These are phyloP conservation scores for Candida mattraensis DNA, from an alignment of 805 yeast species.

Conservation along the genomic window DNA sequence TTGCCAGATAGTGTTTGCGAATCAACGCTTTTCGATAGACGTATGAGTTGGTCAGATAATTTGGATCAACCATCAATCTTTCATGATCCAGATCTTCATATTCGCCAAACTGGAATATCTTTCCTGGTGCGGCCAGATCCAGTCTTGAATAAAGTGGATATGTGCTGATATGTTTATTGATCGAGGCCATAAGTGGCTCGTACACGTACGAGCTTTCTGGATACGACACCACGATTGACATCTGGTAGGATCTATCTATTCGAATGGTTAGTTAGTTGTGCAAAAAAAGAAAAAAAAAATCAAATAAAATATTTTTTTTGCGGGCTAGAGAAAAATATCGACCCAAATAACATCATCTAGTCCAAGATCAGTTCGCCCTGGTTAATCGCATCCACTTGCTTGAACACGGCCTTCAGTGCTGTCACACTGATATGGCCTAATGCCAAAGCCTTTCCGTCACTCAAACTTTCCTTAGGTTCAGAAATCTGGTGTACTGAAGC, in stretches of 20 bases:
- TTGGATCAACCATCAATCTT: slow-evolving; percentile 40
- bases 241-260: slow-evolving; percentile 1
- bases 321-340: slow-evolving; percentile 2
- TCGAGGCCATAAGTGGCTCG: slow-evolving; percentile 42
- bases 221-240: slow-evolving; percentile 22
- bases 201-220: slow-evolving; percentile 37
- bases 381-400: slow-evolving; percentile 45
- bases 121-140: slow-evolving; percentile 19
- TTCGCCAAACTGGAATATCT: slow-evolving; percentile 78
- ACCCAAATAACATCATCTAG: slow-evolving; percentile 36
- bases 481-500: slow-evolving; percentile 59
- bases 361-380: slow-evolving; percentile 58
- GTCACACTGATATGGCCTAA: slow-evolving; percentile 66
- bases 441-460: slow-evolving; percentile 71
- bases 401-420: slow-evolving; percentile 71
- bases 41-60: slow-evolving; percentile 74
- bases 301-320: not conserved
- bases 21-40: slow-evolving; percentile 88
- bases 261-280: slow-evolving; percentile 4
- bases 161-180: slow-evolving; percentile 22
- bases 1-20: slow-evolving; percentile 85
- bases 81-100: slow-evolving; percentile 88
- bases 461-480: slow-evolving; percentile 41
- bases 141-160: slow-evolving; percentile 9
- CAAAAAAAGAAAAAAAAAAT: slow-evolving; percentile 2